Conservation (phyloP, 495 filamentous ascomycete species). For the Penicillium nucicola region DNA sequence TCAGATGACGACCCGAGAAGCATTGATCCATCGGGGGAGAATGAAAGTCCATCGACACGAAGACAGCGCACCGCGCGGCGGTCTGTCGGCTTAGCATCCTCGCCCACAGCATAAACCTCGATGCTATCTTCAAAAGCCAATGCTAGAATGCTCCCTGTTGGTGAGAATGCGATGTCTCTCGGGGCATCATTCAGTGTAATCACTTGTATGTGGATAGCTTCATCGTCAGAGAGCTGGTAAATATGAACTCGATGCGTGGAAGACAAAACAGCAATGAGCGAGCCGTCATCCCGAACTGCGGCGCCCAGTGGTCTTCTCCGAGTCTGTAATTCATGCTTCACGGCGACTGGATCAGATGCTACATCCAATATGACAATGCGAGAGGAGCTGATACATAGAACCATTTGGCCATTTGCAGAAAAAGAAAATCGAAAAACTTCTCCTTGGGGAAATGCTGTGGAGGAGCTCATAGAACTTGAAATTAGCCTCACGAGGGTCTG, state of each 20-base stretch:
- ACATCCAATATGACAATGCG: slow-evolving; percentile 78
- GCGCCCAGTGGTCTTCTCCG: slow-evolving; percentile 71
- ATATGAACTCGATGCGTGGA: slow-evolving; percentile 79
- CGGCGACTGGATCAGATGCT: slow-evolving; percentile 49
- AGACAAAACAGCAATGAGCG: slow-evolving; percentile 72
- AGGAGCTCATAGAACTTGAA: slow-evolving; percentile 80
- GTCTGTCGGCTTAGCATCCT: slow-evolving; percentile 60
- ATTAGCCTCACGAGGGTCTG: slow-evolving; percentile 71
- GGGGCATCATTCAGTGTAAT: slow-evolving; percentile 73
- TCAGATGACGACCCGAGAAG: slow-evolving; percentile 76
- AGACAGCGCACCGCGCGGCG: slow-evolving; percentile 79
- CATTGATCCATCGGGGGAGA: slow-evolving; percentile 80
- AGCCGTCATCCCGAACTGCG: slow-evolving; percentile 76
- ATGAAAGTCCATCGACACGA: slow-evolving; percentile 71
- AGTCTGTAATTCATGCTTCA: slow-evolving; percentile 78
- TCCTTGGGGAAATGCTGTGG: slow-evolving; percentile 73
- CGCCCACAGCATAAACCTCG: slow-evolving; percentile 74
- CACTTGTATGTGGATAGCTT: slow-evolving; percentile 64
- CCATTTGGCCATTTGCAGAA: slow-evolving; percentile 67
- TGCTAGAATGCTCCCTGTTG: slow-evolving; percentile 75
- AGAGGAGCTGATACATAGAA: slow-evolving; percentile 83
- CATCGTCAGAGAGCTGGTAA: slow-evolving; percentile 62
- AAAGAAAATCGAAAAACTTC: slow-evolving; percentile 83
- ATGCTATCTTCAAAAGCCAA: slow-evolving; percentile 85
- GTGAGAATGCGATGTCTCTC: slow-evolving; percentile 74